phyloP scores from a whole-genome alignment of 306 rosid species.

The Trichosanthes cucumerina region DNA sequence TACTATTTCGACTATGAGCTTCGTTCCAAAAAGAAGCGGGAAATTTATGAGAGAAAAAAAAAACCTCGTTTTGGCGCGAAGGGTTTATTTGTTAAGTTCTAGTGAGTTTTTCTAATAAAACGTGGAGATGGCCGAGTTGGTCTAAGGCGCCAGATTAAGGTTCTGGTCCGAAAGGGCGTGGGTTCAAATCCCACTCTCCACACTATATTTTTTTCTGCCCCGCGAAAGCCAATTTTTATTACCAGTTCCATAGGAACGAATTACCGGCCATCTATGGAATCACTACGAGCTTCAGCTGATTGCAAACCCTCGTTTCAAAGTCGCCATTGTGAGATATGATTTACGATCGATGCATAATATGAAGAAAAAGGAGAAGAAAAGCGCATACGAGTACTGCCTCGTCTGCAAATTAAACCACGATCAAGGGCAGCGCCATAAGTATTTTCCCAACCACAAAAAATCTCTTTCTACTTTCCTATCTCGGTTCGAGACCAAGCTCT shows the following conservation, averaged over 20 bases:
- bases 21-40: conserved; percentile 19
- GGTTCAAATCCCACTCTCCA: conserved; percentile 9
- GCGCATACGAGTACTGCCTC: conserved; percentile 63
- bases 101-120: too few relatives aligned
- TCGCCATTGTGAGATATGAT: not conserved
- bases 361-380: conserved; percentile 24
- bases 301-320: conserved; percentile 18
- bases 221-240: not conserved
- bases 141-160: conserved; percentile 6
- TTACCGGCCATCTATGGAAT: not conserved
- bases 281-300: not conserved
- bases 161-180: conserved; percentile 10
- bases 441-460: conserved; percentile 70
- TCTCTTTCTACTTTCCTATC: conserved; percentile 63
- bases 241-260: not conserved
- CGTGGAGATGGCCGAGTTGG: conserved; percentile 12
- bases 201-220: not conserved
- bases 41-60: not conserved
- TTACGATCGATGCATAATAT: not conserved
- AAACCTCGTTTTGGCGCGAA: not conserved
- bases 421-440: conserved; percentile 76
- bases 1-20: not conserved
- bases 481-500: conserved; percentile 51
- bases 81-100: too few relatives aligned
- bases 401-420: conserved; percentile 69